Evolutionary conservation across 177 flowering plant species (phyloP).

Genomic region (Tripterygium wilfordii): DNA sequence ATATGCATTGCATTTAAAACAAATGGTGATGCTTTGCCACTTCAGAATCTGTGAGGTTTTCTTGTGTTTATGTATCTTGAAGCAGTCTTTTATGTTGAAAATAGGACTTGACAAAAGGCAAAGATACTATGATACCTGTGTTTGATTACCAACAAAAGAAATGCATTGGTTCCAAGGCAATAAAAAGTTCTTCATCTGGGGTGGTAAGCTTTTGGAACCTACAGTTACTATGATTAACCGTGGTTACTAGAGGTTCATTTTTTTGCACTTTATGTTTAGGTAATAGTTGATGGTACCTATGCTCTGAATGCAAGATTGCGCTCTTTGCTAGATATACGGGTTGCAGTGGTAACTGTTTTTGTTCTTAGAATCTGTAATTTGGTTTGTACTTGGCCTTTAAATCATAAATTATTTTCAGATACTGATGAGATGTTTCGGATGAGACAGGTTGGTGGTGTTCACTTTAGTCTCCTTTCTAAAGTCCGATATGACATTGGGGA

Average conservation of each 20-base stretch:
- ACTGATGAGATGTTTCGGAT: too few relatives aligned
- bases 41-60: conserved; percentile 6
- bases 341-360: conserved; percentile 77
- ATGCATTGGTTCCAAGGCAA: conserved; percentile 51
- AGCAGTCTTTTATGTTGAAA: conserved; percentile 10
- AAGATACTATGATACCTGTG: conserved; percentile 66
- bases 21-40: not conserved
- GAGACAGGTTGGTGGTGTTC: conserved; percentile 95
- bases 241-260: not conserved
- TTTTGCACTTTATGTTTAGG: conserved; percentile 33
- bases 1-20: not conserved
- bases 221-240: conserved; percentile 1
- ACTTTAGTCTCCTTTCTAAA: conserved; percentile 96
- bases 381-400: not conserved
- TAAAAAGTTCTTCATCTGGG: conserved; percentile 72
- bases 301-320: conserved; percentile 91
- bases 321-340: conserved; percentile 90
- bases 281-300: conserved; percentile 96
- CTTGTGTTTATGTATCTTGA: conserved; percentile 8
- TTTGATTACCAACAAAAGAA: conserved; percentile 88
- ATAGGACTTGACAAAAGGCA: conserved; percentile 85
- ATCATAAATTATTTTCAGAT: too few relatives aligned
- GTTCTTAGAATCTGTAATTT: not conserved
- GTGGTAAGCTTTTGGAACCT: conserved; percentile 53
- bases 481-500: conserved; percentile 94